Evolutionary conservation across 805 yeast species (phyloP), one percentile per base, ranked within the genome.

Genomic region (Teunomyces gatunensis): DNA sequence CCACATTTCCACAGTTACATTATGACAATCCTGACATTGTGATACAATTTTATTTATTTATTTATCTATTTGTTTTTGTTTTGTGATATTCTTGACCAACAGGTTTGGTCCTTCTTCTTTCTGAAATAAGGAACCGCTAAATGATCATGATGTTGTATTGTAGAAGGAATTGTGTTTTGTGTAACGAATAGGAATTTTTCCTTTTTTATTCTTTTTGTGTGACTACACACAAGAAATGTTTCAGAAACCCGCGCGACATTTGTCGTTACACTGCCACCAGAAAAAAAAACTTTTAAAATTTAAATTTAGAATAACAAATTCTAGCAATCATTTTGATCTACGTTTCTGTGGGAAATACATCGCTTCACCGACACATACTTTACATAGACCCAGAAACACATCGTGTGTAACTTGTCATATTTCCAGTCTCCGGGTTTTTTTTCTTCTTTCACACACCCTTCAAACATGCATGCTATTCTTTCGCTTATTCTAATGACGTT

Each of bases 401-500:
- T 9, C 17, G 34, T 4, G 18, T 32, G 34, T 12, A 30, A 6
- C 18, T 13, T 15, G 7, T 6, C 34, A 36, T 21, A 7, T 36
- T 36, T 36, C 18, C 39, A 13, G 13, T 11, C 6, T 30, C 5
- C 6, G 12, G 7, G n/a, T n/a, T 18, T 18, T 21, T 21, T 21
- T 21, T 21, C 6, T 6, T 21, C 23, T 21, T 21, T 18, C 20
- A 18, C 20, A 18, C 25, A 21, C 25, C 25, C 44, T 20, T 6
- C 28, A 12, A 37, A 15, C 23, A 47, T 44, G 50, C 44, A 44
- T 15, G 15, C 20, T 6, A 28, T 33, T 11, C 23, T 15, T 12
- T 21, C 41, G 15, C 32, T 43, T 11, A 11, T 48, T 12, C 39
- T 48, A 35, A 25, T 45, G 27, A 28, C 47, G 13, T 15, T 30